Base-by-base conservation (phyloP, 768 basidiomycete genomes). In the Cystofilobasidium bisporidii region DNA sequence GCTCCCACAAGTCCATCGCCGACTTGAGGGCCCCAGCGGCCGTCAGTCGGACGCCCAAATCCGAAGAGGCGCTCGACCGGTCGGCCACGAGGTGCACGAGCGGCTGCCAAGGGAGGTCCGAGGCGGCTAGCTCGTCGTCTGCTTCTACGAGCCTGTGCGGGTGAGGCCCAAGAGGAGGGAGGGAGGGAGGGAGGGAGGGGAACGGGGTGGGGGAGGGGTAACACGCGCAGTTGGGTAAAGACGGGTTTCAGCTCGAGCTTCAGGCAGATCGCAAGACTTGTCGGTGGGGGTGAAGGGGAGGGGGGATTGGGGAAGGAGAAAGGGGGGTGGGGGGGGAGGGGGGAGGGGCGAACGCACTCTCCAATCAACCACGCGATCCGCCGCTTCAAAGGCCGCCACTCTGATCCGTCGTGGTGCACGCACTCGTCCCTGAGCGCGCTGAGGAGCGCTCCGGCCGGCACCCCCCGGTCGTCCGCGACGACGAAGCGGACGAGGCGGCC, bases 1-100 rank as follows among this genome's bases (percentile, higher is more conserved):
- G 57, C 41, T 69, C 68, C 68, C 68, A 69, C 1, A 69, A 57
- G 59, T 69, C 68, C 68, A 69, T 64, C 18, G 36, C 30, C 56
- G 24, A 26, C 48, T 53, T 69, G 33, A 69, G 59, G 15, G 63
- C 57, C 8, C 24, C 38, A 4, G 63, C 63, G 41, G 68, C 62
- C 11, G 68, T 63, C 30, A 64, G 40, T 0, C 68, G 63, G 8
- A 69, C 63, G 11, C 63, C 68, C 3, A 58, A 28, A 28, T 69
- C 68, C 12, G 57, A 57, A 10, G 45, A 30, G 38, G 45, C 57
- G n/a, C n/a, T n/a, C 22, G 56, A 36, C 3, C 33, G 56, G 26
- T 64, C 61, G 3, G 45, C 18, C 17, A 64, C 20, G 26, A 69
- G 63, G 28, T 38, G 15, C 4, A 69, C 26, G 4, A 69, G 50